A percentile compares a stretch with the other conserved stretches of the same genome.
Evolutionary conservation across 148 eudicot genomes (phyloP).

Genomic region (Chenopodium suecicum): DNA sequence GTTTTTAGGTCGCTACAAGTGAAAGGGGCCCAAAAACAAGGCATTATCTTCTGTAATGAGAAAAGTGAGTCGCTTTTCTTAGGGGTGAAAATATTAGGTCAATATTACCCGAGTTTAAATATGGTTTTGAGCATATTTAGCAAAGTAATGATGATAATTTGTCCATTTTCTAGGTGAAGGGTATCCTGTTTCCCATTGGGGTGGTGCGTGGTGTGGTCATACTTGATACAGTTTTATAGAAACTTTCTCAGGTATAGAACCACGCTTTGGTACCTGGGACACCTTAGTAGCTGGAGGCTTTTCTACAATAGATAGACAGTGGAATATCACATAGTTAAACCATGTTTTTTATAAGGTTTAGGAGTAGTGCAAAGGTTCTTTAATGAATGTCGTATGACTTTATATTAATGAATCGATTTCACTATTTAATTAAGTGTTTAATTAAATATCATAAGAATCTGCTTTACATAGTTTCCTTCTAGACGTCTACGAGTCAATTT

Average conservation of each 20-base stretch:
- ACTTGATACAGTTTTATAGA: background rate
- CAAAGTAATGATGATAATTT: background rate
- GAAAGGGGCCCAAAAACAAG: background rate
- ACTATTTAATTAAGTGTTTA: background rate
- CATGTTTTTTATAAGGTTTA: background rate
- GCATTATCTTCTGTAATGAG: background rate
- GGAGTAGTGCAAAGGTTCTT: too few relatives aligned
- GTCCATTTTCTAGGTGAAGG: background rate
- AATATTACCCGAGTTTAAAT: too few relatives aligned
- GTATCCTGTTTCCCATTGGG: background rate
- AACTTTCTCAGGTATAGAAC: background rate
- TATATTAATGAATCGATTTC: too few relatives aligned
- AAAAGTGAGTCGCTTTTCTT: too few relatives aligned
- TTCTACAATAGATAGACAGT: background rate
- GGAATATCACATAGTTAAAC: background rate
- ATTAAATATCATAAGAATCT: background rate
- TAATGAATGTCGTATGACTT: too few relatives aligned
- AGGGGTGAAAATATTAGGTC: too few relatives aligned
- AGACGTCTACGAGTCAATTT: background rate
- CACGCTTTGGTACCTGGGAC: background rate
- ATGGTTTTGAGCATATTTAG: background rate
- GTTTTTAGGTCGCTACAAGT: background rate
- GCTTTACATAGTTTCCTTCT: background rate
- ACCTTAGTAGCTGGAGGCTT: background rate
- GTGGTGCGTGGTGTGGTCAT: background rate